These are phyloP conservation scores for Ensete ventricosum DNA, from an alignment of 176 grass and related monocot genomes.

Conservation along the genomic window DNA sequence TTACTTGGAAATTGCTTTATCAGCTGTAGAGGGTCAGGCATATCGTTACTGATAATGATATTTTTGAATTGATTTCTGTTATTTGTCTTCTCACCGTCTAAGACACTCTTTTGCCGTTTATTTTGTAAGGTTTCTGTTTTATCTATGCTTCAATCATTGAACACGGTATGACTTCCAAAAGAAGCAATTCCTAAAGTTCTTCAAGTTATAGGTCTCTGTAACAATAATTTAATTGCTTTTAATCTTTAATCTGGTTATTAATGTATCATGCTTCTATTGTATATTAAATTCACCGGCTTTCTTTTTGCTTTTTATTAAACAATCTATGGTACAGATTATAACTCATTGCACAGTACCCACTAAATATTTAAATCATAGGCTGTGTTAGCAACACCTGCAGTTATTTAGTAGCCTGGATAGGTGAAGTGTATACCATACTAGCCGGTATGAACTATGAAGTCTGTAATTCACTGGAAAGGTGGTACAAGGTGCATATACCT, in stretches of 20 bases:
- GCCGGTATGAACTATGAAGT: not conserved
- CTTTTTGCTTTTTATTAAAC: not conserved
- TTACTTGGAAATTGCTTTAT: not conserved
- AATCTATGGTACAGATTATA: not conserved
- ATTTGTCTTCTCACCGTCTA: not conserved
- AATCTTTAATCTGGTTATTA: not conserved
- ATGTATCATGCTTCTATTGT: not conserved
- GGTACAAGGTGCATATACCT: not conserved
- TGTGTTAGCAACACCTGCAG: not conserved
- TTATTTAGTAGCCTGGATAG: not conserved
- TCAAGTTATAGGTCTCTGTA: not conserved
- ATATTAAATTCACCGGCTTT: not conserved
- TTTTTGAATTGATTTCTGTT: not conserved
- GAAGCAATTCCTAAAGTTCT: not conserved
- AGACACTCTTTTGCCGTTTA: not conserved
- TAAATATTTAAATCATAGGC: not conserved
- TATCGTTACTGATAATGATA: not conserved
- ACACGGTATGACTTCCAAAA: not conserved
- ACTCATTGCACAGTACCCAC: not conserved
- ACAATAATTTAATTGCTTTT: not conserved
- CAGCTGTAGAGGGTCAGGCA: not conserved
- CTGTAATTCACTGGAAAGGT: not conserved
- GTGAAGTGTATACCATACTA: not conserved
- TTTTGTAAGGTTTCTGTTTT: not conserved
- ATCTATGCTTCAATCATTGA: not conserved